Evolutionary conservation across 2,329 filamentous ascomycete genomes (phyloP), one percentile per base, ranked within the genome.

Genomic region (Elsinoe arachidis): DNA sequence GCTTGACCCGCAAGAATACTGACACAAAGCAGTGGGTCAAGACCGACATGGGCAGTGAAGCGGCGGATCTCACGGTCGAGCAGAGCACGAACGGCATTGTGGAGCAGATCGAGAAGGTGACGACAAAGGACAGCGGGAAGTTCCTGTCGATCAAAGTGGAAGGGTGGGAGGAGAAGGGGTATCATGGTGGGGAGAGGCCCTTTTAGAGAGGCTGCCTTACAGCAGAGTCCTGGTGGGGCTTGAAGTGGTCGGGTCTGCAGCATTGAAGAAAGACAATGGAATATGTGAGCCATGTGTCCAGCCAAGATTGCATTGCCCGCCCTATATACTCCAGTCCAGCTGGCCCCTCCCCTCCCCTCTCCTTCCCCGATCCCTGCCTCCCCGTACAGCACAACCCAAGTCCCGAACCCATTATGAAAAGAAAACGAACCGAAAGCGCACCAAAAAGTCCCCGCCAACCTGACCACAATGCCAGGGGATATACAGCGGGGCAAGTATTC

Each of bases 141-240:
- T 84, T 81, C 43, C 23, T 70, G 12, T 73, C 74, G 44, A 70
- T 76, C 19, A 63, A 66, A 57, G 68, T 74, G 4, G 62, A 68
- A 0, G 73, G 72, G 0, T 73, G 69, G 67, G 69, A 73, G 59
- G 59, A 70, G 68, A 73, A 58, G 58, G 15, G 70, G n/a, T 62
- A 62, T 26, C 46, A 62, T 17, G 61, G 61, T 58, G 5, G 55
- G 60, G 41, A 63, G 63, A 3, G 60, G 7, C 55, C 61, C 9
- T 62, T 59, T 59, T 62, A 54, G 26, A 3, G 12, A 11, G 23
- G 5, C 5, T n/a, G n/a, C n/a, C n/a, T n/a, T n/a, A n/a, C n/a
- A n/a, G n/a, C n/a, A n/a, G n/a, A n/a, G n/a, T n/a, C n/a, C n/a
- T n/a, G n/a, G n/a, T n/a, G n/a, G n/a, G n/a, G n/a, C n/a, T n/a